Evolutionary conservation across 345 rosid genomes (phyloP).

Genomic region (Limnanthes douglasii): DNA sequence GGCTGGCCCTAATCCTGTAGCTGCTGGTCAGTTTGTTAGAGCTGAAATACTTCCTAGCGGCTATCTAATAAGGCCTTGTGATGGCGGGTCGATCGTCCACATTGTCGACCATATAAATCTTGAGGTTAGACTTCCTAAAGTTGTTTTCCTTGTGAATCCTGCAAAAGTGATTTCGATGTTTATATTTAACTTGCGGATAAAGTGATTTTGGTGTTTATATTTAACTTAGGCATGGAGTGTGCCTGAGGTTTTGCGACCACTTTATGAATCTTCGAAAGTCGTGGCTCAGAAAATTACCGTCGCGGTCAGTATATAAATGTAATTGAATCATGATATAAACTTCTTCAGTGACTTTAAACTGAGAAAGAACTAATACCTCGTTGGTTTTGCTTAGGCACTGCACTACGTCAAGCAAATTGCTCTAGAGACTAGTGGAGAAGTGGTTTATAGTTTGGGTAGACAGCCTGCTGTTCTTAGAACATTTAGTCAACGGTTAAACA

Average conservation of each 20-base stretch:
- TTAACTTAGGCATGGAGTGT: constrained; percentile 92
- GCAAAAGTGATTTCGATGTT: too few relatives aligned
- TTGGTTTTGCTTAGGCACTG: constrained; percentile 42
- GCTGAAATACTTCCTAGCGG: constrained; percentile 98
- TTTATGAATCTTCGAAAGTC: constrained; percentile 84
- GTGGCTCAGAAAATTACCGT: constrained; percentile 93
- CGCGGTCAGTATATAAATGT: constrained; percentile 36
- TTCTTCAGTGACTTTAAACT: not conserved
- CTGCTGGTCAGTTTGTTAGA: constrained; percentile 86
- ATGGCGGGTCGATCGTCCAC: constrained; percentile 96
- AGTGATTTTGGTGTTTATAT: not conserved
- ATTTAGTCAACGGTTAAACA: constrained; percentile 90
- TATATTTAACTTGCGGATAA: not conserved
- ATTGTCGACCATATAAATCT: constrained; percentile 94
- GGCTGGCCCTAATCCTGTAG: constrained; percentile 66
- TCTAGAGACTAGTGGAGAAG: constrained; percentile 92
- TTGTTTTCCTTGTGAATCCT: not conserved
- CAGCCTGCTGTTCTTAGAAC: constrained; percentile 93
- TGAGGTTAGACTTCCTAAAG: constrained; percentile 31
- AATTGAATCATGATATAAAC: not conserved
- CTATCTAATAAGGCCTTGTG: constrained; percentile 88
- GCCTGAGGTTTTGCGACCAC: constrained; percentile 94
- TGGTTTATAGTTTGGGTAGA: constrained; percentile 87
- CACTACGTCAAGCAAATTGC: constrained; percentile 81
- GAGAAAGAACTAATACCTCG: constrained; percentile 5